Evolutionary conservation across 768 basidiomycete species (phyloP).

Genomic region (Amanita jacksonii): DNA sequence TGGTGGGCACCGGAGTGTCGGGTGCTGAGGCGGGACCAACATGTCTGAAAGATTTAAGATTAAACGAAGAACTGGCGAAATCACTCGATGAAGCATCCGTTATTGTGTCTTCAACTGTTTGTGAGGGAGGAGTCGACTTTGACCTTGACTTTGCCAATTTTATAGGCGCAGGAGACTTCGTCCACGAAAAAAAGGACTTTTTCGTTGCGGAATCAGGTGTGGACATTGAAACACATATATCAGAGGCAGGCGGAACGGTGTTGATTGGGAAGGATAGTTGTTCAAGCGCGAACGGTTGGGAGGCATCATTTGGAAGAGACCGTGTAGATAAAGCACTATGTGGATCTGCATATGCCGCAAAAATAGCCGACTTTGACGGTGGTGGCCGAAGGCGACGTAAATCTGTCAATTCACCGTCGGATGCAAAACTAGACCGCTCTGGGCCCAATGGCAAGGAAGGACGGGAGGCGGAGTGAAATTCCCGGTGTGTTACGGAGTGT

Average conservation of each 20-base stretch:
- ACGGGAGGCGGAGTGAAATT: slow-evolving; percentile 9
- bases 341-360: slow-evolving; percentile 48
- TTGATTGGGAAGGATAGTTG: slow-evolving; percentile 14
- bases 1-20: slow-evolving; percentile 18
- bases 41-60: slow-evolving; percentile 68
- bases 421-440: slow-evolving; percentile 27
- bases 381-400: slow-evolving; percentile 42
- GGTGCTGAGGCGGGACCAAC: slow-evolving; percentile 26
- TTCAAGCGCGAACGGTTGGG: slow-evolving; percentile 21
- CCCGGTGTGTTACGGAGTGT: background rate
- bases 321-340: slow-evolving; percentile 46
- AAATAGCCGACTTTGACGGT: slow-evolving; percentile 55
- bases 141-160: slow-evolving; percentile 3
- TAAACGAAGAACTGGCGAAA: slow-evolving; percentile 40
- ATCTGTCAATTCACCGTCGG: slow-evolving; percentile 34
- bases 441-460: slow-evolving; percentile 19
- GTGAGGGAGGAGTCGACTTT: background rate
- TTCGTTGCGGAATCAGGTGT: slow-evolving; percentile 14
- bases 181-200: slow-evolving; percentile 25
- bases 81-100: slow-evolving; percentile 6
- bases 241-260: slow-evolving; percentile 29
- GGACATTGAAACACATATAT: slow-evolving; percentile 7
- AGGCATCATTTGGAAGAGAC: slow-evolving; percentile 43
- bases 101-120: background rate
- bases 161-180: slow-evolving; percentile 20